Conservation (phyloP, 2,329 filamentous ascomycete genomes). For the Cladosporium austrohemisphaericum region DNA sequence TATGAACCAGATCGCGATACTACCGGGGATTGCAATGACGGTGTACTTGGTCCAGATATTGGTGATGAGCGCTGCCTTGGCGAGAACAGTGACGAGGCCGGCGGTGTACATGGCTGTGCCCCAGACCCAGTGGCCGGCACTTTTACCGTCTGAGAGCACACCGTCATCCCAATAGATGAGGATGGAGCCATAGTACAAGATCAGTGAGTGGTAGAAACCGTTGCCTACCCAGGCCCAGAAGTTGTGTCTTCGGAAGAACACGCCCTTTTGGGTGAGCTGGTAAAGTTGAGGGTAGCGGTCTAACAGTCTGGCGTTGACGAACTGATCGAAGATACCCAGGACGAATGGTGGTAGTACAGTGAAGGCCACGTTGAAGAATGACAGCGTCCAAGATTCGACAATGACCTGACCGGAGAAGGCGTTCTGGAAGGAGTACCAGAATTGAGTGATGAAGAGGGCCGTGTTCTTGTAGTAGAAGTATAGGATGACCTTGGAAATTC, state of each 20-base stretch:
- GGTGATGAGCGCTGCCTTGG: conserved; percentile 90
- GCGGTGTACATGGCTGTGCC: conserved; percentile 91
- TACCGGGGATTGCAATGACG: conserved; percentile 89
- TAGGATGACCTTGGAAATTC: conserved; percentile 92
- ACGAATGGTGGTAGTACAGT: conserved; percentile 90
- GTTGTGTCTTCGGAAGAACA: conserved; percentile 89
- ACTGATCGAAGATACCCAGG: conserved; percentile 95
- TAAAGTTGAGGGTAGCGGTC: conserved; percentile 97
- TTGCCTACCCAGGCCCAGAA: conserved; percentile 92
- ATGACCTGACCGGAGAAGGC: conserved; percentile 97
- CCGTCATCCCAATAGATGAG: conserved; percentile 80
- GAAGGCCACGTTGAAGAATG: conserved; percentile 98
- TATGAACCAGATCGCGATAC: conserved; percentile 83
- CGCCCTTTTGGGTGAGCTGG: conserved; percentile 83
- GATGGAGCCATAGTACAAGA: conserved; percentile 83
- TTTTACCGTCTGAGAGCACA: conserved; percentile 71
- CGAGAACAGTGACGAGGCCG: conserved; percentile 86
- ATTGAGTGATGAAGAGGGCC: conserved; percentile 96
- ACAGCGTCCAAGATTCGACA: conserved; percentile 98
- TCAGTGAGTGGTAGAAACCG: conserved; percentile 89
- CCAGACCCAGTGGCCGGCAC: conserved; percentile 96
- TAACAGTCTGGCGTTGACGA: conserved; percentile 86
- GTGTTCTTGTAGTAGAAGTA: conserved; percentile 99
- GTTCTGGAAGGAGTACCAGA: conserved; percentile 99
- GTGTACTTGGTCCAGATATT: conserved; percentile 99